Conservation (phyloP, 352 stramenopile genomes). For the Pythium myriotylum region DNA sequence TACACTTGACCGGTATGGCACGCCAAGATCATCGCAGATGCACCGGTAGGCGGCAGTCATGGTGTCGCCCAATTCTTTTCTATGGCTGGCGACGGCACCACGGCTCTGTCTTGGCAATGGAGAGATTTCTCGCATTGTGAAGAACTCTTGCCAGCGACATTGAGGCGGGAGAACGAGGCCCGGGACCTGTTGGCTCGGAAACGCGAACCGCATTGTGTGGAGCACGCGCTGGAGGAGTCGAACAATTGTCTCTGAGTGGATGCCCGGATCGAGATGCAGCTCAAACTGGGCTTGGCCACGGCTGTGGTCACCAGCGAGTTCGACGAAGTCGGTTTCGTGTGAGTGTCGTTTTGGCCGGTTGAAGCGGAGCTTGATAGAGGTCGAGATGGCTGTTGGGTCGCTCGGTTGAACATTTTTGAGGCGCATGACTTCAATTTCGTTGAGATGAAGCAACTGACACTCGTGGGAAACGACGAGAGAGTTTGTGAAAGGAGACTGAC, state of each 20-base stretch:
- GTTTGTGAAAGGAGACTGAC: slow-evolving; percentile 45
- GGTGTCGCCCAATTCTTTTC: slow-evolving; percentile 29
- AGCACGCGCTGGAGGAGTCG: slow-evolving; percentile 57
- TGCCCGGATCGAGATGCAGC: slow-evolving; percentile 62
- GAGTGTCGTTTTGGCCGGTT: background rate
- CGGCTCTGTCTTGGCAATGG: background rate
- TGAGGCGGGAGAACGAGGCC: slow-evolving; percentile 36
- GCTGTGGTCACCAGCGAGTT: no score
- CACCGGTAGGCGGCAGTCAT: slow-evolving; percentile 55
- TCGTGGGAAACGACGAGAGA: slow-evolving; percentile 36
- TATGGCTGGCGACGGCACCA: background rate
- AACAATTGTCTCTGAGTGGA: slow-evolving; percentile 55
- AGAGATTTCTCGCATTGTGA: slow-evolving; percentile 17
- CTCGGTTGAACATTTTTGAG: slow-evolving; percentile 7
- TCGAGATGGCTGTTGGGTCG: slow-evolving; percentile 6
- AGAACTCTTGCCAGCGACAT: slow-evolving; percentile 63
- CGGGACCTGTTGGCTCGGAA: slow-evolving; percentile 40
- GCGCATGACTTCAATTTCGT: slow-evolving; percentile 40
- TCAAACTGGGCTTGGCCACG: background rate
- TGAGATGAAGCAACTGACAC: slow-evolving; percentile 51
- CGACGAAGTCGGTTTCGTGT: background rate
- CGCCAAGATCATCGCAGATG: slow-evolving; percentile 62
- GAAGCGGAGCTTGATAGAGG: slow-evolving; percentile 19
- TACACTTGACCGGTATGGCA: slow-evolving; percentile 53
- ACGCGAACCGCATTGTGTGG: slow-evolving; percentile 47